Evolutionary conservation across 306 rosid species (phyloP), one percentile per base, ranked within the genome.

Genomic region (Vigna hirtella): DNA sequence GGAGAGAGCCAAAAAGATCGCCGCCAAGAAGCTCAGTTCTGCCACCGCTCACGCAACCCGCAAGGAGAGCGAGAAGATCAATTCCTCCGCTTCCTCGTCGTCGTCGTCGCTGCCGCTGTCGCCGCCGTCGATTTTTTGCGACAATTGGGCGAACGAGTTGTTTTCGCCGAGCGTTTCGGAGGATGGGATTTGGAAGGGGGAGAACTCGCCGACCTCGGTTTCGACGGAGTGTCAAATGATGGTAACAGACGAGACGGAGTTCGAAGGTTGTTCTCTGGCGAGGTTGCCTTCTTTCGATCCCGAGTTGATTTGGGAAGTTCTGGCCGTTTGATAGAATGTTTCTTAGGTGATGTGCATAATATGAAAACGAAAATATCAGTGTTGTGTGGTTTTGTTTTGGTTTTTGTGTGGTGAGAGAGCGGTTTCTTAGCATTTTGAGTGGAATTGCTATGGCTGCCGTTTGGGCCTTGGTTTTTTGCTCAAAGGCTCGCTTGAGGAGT

Each of bases 231-330:
- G 42, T 56, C 56, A 76, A 0, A 26, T 17, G 15, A 57, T 82
- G 83, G 77, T 53, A 6, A 76, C 81, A 0, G 86, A 77, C 72
- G 90, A 80, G 14, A 65, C 84, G 3, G 97, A 86, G 28, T 81
- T 85, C 3, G 92, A 85, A 40, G 91, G 79, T 7, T 89, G 90
- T 58, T 86, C 90, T 5, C 81, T 96, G 34, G 98, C 91, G 10
- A 87, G 89, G 81, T 81, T 96, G 80, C 99, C 99, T 16, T 96
- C 99, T 9, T 93, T 77, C 51, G 99, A 96, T 24, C 94, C 96
- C 0, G 99, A 96, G 32, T 89, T 91, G 86, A 91, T 96, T 43
- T 96, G 99, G 99, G 90, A 91, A 77, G 93, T 93, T 83, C 94
- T 96, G 8, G 92, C 98, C 18, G 86, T 78, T 82, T 93, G 87